Base-by-base conservation (phyloP, 78 protist genomes). In the Dictyostelium intermedium region DNA sequence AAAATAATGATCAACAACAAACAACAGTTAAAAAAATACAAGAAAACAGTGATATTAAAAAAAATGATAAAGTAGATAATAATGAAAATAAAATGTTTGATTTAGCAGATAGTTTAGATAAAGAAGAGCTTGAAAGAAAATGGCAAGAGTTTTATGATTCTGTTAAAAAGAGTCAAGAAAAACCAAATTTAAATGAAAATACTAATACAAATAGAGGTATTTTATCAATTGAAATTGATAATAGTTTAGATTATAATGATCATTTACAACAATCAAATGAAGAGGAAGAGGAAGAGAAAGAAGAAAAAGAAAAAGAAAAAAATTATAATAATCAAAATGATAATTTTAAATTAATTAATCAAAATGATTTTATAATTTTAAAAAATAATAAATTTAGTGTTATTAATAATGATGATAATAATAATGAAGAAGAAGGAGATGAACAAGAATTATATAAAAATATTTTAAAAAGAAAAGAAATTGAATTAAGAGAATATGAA, bases 171-270 rank as follows among this genome's bases (percentile, higher is more conserved):
- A 66, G 8, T 13, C 32, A 66, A 66, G 74, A 66, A 27, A 13
- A 66, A 25, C 2, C 6, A 1, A 30, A 32, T 41, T 13, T 14
- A 32, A 32, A 72, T 35, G 20, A 25, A 14, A 32, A 25, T 34
- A 72, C 9, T 34, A 30, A 72, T 7, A 34, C 41, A 32, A 39
- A 41, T 25, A 77, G 63, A 77, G n/a, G 13, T 11, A 39, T 77
- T 23, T 77, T 41, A 77, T 77, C 83, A 77, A 41, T 41, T n/a
- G 60, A 41, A 41, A 41, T 77, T 23, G 83, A 35, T n/a, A 77
- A 77, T 50, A 80, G 70, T 53, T n/a, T 18, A 50, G 70, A 25
- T 80, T 32, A 50, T 80, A 30, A 50, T 80, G 45, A 77, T 25
- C 50, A 74, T 74, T 74, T 37, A 32, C 32, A 78, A 32, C 32